phyloP scores from a whole-genome alignment of 768 basidiomycete species.

The Exsudoporus frostii region DNA sequence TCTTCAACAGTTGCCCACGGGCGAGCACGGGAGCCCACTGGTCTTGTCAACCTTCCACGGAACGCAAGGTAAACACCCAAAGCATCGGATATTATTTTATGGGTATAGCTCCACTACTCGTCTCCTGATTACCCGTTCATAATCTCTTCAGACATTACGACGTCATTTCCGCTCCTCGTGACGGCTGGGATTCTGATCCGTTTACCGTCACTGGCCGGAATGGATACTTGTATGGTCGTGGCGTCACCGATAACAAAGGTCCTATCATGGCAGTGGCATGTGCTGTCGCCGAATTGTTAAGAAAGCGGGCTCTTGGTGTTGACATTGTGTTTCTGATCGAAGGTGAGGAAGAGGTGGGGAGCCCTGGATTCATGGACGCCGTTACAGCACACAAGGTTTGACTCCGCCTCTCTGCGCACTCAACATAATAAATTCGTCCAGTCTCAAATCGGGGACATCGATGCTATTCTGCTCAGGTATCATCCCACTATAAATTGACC shows the following conservation, averaged over 20 bases:
- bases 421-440: slow-evolving; percentile 27
- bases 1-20: slow-evolving; percentile 62
- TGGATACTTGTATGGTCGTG: slow-evolving; percentile 87
- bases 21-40: slow-evolving; percentile 77
- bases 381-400: slow-evolving; percentile 72
- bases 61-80: slow-evolving; percentile 50
- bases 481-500: background rate
- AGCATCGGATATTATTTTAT: slow-evolving; percentile 85
- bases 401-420: background rate
- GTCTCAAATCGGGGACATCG: slow-evolving; percentile 81
- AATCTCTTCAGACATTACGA: slow-evolving; percentile 77
- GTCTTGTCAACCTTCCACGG: slow-evolving; percentile 88
- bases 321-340: slow-evolving; percentile 92
- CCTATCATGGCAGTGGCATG: slow-evolving; percentile 89
- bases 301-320: slow-evolving; percentile 68
- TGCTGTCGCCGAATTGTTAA: slow-evolving; percentile 80
- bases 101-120: slow-evolving; percentile 46
- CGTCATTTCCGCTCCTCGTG: slow-evolving; percentile 76
- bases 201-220: slow-evolving; percentile 80
- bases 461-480: slow-evolving; percentile 86
- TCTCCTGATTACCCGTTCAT: background rate
- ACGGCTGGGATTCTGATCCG: slow-evolving; percentile 82
- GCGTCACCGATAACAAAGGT: slow-evolving; percentile 94
- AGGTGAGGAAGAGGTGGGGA: slow-evolving; percentile 97
- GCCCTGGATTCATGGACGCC: slow-evolving; percentile 77